Base-by-base conservation (phyloP, 2,329 filamentous ascomycete genomes). In the Conoideocrella luteorostrata region DNA sequence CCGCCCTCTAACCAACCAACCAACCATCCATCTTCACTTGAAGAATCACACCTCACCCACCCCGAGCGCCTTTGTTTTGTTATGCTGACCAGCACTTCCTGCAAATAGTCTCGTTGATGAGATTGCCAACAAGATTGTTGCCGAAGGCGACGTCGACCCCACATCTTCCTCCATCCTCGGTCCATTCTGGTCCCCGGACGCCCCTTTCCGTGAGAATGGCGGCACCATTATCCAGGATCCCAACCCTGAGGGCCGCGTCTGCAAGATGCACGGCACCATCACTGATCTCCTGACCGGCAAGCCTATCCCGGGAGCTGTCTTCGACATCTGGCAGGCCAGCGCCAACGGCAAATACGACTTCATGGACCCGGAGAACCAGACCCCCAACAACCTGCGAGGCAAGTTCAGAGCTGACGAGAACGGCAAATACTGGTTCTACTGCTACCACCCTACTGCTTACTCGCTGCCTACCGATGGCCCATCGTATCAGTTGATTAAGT, bases 291-390 rank as follows among this genome's bases (percentile, higher is more conserved):
- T 77, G 50, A 85, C 82, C 46, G 78, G 79, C 58, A 75, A 77
- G 66, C 79, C 79, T 49, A 81, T 88, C 55, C 74, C 73, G 43
- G 70, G 72, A 56, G 84, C 83, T 53, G 80, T 86, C 50, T 79
- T 88, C 56, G 85, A 88, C 60, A 83, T 88, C 69, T 88, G 84
- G 84, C 82, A 88, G 61, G 83, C 84, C 40, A 83, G 77, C 52
- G 72, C 81, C 62, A 88, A 87, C 67, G 84, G 83, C 62, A 80
- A 82, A 60, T 88, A 88, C 70, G 82, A 86, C 58, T 80, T 84
- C 72, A 82, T 86, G 64, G 84, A 88, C 63, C 82, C 82, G 1
- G 75, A 81, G 45, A 80, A 79, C 66, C 83, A 87, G 70, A 67
- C 68, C 39, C 77, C 78, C 59, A 84, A 87, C 74, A 88, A 88